Base-by-base conservation (phyloP, 2,329 filamentous ascomycete genomes). In the Sordariomycetes sp. region DNA sequence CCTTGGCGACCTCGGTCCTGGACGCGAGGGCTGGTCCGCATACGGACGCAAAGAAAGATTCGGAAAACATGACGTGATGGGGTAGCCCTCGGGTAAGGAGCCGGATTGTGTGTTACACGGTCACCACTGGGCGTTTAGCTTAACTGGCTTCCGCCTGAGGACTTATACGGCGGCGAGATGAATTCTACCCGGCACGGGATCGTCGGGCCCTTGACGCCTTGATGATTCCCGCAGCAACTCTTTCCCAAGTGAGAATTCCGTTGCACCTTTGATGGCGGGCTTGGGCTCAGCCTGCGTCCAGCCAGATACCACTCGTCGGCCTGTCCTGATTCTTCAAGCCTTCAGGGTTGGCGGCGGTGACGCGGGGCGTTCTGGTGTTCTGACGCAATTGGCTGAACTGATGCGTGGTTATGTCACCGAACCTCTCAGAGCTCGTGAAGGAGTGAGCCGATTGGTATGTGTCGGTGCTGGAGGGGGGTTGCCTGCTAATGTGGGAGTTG, bases 1-100 rank as follows among this genome's bases (percentile, higher is more conserved):
- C 91, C 72, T 93, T 85, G 59, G 81, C 77, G 57, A 86, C 76
- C 62, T 82, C 79, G 1, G 83, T 85, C 67, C 85, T 85, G 65
- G 83, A 79, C 61, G 80, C 73, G 59, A 85, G 70, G 3, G 78
- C 81, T 53, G 79, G 76, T 25, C 82, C 83, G 58, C 76, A 76
- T 61, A 85, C 76, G 56, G 82, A 75, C 40, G 81, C 79, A 62
- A 85, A 75, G 67, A 86, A 82, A 60, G 78, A 76, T 67, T 86
- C 82, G 24, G 80, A 77, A 57, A 85, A 67, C 82, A 86, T 86
- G 58, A 60, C 65, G 57, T 18, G 51, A 48, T 24, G 46, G 20
- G 22, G 46, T 11, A 11, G 46, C 22, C 16, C 2, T 46, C 16
- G 46, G 20, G 37, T 16, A 43, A 43, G n/a, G 46, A 11, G 22